Base-by-base conservation (phyloP, 2,329 filamentous ascomycete genomes). In the Sphaerulina vaccinii region DNA sequence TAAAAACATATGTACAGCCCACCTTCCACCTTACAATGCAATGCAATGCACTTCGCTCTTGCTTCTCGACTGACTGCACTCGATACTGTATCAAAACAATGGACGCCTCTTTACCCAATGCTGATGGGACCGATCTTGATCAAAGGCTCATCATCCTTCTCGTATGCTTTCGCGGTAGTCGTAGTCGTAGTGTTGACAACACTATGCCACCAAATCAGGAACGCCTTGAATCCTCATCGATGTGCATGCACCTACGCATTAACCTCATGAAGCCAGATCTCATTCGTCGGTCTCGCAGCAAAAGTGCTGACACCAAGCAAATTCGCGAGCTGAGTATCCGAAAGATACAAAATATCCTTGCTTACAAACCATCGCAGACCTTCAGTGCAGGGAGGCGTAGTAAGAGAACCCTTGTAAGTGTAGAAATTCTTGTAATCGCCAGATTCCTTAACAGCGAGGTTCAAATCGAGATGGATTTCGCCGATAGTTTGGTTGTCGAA, bases 401-500 rank as follows among this genome's bases (percentile, higher is more conserved):
- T 78, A 64, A 78, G 59, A 49, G 71, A 74, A 5, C 76, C 75
- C 51, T 70, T 62, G 59, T 78, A 78, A 1, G 75, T 78, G 74
- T 74, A 78, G 53, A 75, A 78, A 46, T 75, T 71, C 21, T 67
- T 65, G 57, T 77, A 74, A 9, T 64, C 58, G 2, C 67, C 58
- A 0, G 73, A 73, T 33, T 70, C 68, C 2, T 66, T 55, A 5
- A 78, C 43, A 0, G 71, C 70, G 1, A 64, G 39, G 10, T 56
- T 57, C 11, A 71, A 56, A 47, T 73, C 62, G 21, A 75, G 53
- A 10, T 13, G 19, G 10, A 54, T 35, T 3, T 39, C 43, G 15
- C 41, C 15, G 5, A 55, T 35, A 18, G 51, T 59, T 0, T 58
- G 52, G 13, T 58, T 60, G 16, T 56, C 49, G 33, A 53, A 50